Evolutionary conservation across 2,329 filamentous ascomycete species (phyloP).

Genomic region (Trichoderma citrinoviride): DNA sequence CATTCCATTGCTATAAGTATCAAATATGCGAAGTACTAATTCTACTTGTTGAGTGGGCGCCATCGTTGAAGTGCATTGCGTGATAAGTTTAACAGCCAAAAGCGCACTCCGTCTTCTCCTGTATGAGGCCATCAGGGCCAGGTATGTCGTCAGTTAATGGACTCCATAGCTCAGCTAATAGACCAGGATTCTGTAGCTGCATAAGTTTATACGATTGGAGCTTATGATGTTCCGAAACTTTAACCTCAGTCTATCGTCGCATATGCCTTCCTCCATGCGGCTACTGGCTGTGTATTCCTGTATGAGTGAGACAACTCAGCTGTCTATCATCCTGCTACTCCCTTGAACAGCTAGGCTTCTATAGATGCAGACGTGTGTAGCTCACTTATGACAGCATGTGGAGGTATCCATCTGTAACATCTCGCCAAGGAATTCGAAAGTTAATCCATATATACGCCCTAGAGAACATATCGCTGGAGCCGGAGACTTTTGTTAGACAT

Average conservation of each 20-base stretch:
- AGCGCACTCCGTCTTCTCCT: neutral
- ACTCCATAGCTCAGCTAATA: slow-evolving; percentile 1
- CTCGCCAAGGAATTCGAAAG: too few species aligned
- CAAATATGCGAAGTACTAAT: too few species aligned
- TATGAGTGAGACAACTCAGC: too few species aligned
- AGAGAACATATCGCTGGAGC: neutral
- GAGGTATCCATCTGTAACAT: too few species aligned
- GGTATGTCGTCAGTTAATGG: slow-evolving; percentile 6
- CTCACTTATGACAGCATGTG: too few species aligned
- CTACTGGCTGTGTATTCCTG: neutral
- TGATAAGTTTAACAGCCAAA: neutral
- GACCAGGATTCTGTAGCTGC: neutral
- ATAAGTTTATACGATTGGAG: too few species aligned
- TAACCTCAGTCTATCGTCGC: neutral
- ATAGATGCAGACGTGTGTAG: too few species aligned
- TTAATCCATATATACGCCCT: neutral
- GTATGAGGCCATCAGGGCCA: slow-evolving; percentile 13
- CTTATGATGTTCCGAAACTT: neutral
- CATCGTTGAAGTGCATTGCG: slow-evolving; percentile 7
- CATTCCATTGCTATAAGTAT: neutral
- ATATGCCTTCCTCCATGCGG: neutral
- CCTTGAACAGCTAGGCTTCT: too few species aligned
- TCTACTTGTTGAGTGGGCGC: neutral
- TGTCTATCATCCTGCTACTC: too few species aligned
- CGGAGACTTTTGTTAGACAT: too few species aligned